phyloP scores from a whole-genome alignment of 2,329 filamentous ascomycete genomes.

The Boeremia exigua region DNA sequence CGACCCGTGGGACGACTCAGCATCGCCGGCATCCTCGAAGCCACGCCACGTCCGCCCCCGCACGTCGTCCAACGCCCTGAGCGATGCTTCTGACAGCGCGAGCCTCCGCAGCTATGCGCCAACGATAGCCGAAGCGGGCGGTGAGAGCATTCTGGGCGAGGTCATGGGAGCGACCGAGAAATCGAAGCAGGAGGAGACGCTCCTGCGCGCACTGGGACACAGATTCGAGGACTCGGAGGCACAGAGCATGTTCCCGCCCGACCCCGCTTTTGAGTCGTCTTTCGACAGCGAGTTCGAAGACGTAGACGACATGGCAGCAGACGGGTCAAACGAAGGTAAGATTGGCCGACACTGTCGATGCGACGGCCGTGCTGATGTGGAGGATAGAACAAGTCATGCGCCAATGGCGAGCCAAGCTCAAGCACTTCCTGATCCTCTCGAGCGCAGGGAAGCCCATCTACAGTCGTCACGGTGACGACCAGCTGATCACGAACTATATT shows the following conservation, averaged over 20 bases:
- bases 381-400: slow-evolving; percentile 60
- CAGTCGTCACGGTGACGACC: slow-evolving; percentile 90
- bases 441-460: slow-evolving; percentile 97
- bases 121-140: slow-evolving; percentile 65
- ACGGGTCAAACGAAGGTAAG: slow-evolving; percentile 66
- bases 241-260: slow-evolving; percentile 58
- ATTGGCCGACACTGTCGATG: slow-evolving; percentile 40
- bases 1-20: slow-evolving; percentile 33
- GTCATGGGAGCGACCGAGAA: slow-evolving; percentile 69
- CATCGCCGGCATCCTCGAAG: slow-evolving; percentile 43
- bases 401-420: slow-evolving; percentile 89
- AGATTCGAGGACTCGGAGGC: slow-evolving; percentile 61
- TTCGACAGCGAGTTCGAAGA: slow-evolving; percentile 82
- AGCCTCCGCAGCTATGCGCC: slow-evolving; percentile 72
- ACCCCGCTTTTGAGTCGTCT: slow-evolving; percentile 61
- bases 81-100: slow-evolving; percentile 67
- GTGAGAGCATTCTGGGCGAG: slow-evolving; percentile 80
- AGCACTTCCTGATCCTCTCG: slow-evolving; percentile 96
- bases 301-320: slow-evolving; percentile 65
- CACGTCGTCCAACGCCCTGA: slow-evolving; percentile 54
- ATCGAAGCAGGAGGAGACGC: slow-evolving; percentile 65
- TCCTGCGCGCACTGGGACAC: slow-evolving; percentile 70
- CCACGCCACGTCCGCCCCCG: slow-evolving; percentile 48
- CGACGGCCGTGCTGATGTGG: slow-evolving; percentile 36
- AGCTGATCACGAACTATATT: slow-evolving; percentile 90